phyloP scores from a whole-genome alignment of 495 filamentous ascomycete species.

The Endocarpon pusillum region DNA sequence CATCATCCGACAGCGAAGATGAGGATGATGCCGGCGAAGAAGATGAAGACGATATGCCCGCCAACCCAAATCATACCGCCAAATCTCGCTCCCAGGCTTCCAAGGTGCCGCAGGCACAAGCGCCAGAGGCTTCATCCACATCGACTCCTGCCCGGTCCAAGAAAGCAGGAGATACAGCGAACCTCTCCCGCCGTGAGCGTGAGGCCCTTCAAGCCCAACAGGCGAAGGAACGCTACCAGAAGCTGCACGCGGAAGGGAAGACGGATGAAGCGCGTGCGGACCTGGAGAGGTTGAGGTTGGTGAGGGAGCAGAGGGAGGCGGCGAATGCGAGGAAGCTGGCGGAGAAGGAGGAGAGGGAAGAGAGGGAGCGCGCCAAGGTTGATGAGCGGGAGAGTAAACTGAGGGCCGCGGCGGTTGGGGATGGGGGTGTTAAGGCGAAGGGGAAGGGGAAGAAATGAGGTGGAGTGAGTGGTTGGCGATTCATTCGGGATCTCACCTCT shows the following conservation, averaged over 20 bases:
- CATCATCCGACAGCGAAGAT: constrained; percentile 47
- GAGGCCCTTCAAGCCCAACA: constrained; percentile 79
- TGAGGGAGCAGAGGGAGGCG: constrained; percentile 72
- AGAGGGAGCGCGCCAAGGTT: constrained; percentile 30
- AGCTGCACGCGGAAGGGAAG: constrained; percentile 89
- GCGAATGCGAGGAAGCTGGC: constrained; percentile 67
- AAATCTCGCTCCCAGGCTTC: constrained; percentile 44
- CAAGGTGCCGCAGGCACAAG: constrained; percentile 27
- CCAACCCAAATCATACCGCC: constrained; percentile 78
- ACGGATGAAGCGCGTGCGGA: constrained; percentile 94
- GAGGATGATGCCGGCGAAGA: constrained; percentile 42
- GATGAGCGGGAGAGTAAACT: constrained; percentile 18
- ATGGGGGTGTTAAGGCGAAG: constrained; percentile 3
- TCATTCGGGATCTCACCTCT: too few relatives aligned
- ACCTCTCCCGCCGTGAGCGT: constrained; percentile 65
- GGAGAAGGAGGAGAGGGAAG: constrained; percentile 60
- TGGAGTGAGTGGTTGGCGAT: too few relatives aligned
- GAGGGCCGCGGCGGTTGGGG: constrained; percentile 15
- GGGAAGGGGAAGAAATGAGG: constrained; percentile 20
- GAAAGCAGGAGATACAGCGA: constrained; percentile 25
- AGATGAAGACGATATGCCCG: constrained; percentile 48
- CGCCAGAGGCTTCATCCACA: constrained; percentile 11
- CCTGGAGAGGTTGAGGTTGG: constrained; percentile 60
- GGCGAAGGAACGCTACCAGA: constrained; percentile 79
- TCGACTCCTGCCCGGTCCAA: constrained; percentile 24